A percentile compares a stretch with the other conserved stretches of the same genome.
These are phyloP conservation scores for Stagonosporopsis chrysanthemi DNA, from an alignment of 2,329 filamentous ascomycete species.

Conservation along the genomic window DNA sequence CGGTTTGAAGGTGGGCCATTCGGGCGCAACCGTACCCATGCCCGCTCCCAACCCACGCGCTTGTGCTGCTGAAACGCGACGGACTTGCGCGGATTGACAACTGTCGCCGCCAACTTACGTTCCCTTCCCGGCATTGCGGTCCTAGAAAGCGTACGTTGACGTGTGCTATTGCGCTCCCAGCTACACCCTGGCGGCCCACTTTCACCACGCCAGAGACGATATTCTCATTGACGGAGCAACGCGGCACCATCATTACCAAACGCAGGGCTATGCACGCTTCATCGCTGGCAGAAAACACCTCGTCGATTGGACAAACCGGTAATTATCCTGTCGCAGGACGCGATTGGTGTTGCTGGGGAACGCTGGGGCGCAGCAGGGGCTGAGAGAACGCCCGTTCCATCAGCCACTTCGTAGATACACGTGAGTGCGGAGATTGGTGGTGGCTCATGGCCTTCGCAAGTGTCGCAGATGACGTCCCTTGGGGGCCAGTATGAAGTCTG, in stretches of 20 bases:
- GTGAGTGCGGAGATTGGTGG: constrained; percentile 19
- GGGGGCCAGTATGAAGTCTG: constrained; percentile 2
- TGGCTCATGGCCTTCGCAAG: constrained; percentile 1
- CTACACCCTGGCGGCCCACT: neutral
- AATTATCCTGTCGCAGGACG: neutral
- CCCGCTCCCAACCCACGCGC: neutral
- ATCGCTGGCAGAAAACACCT: constrained; percentile 36
- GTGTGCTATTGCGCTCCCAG: constrained; percentile 4
- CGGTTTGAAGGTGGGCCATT: neutral
- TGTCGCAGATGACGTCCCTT: neutral
- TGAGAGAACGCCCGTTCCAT: constrained; percentile 22
- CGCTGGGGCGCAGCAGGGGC: constrained; percentile 21
- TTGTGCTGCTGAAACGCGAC: constrained; percentile 1
- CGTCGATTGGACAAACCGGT: constrained; percentile 26
- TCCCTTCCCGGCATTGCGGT: neutral
- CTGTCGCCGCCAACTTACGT: neutral
- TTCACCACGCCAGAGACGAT: neutral
- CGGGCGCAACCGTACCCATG: constrained; percentile 17
- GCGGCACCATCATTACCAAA: constrained; percentile 1
- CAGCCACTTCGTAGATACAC: constrained; percentile 12
- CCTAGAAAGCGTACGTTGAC: neutral
- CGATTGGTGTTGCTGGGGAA: constrained; percentile 4
- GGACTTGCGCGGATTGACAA: constrained; percentile 4
- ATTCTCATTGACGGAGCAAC: neutral
- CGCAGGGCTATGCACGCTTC: constrained; percentile 37